Evolutionary conservation across 2,329 filamentous ascomycete genomes (phyloP).

Genomic region (Rachicladosporium sp.): DNA sequence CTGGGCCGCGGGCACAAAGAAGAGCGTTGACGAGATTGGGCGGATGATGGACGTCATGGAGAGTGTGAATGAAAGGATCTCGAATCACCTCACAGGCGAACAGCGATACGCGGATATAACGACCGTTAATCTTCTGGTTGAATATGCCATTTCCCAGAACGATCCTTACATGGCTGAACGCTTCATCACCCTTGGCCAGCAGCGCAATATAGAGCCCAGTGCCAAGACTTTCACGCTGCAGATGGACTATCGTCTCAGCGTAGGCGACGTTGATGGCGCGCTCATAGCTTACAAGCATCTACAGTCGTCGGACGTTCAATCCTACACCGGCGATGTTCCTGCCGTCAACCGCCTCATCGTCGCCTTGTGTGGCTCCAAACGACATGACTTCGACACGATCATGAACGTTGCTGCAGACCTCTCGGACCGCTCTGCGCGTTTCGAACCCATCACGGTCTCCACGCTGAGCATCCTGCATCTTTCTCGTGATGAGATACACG

Average conservation of each 20-base stretch:
- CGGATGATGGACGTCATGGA: slow-evolving; percentile 60
- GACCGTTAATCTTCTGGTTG: slow-evolving; percentile 67
- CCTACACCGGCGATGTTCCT: slow-evolving; percentile 47
- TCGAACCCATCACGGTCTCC: slow-evolving; percentile 64
- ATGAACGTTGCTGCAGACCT: slow-evolving; percentile 61
- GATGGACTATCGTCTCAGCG: slow-evolving; percentile 62
- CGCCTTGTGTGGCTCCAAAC: slow-evolving; percentile 49
- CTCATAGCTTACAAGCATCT: slow-evolving; percentile 53
- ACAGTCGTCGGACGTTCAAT: slow-evolving; percentile 39
- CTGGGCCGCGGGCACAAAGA: slow-evolving; percentile 62
- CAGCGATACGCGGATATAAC: slow-evolving; percentile 47
- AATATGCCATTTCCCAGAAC: slow-evolving; percentile 55
- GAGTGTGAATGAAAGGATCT: slow-evolving; percentile 15
- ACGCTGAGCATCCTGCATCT: slow-evolving; percentile 64
- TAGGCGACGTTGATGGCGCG: slow-evolving; percentile 60
- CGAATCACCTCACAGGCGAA: slow-evolving; percentile 32
- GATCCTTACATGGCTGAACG: slow-evolving; percentile 63
- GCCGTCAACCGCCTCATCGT: slow-evolving; percentile 61
- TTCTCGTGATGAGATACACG: slow-evolving; percentile 60
- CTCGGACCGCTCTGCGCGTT: slow-evolving; percentile 53
- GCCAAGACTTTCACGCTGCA: slow-evolving; percentile 60
- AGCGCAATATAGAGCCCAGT: slow-evolving; percentile 55
- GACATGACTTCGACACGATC: slow-evolving; percentile 57
- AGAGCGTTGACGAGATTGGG: slow-evolving; percentile 58
- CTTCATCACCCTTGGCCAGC: slow-evolving; percentile 54